Percentiles rank a stretch among this genome's conserved stretches.
phyloP scores from a whole-genome alignment of 768 basidiomycete genomes.

The Leccinum sublutescens region DNA sequence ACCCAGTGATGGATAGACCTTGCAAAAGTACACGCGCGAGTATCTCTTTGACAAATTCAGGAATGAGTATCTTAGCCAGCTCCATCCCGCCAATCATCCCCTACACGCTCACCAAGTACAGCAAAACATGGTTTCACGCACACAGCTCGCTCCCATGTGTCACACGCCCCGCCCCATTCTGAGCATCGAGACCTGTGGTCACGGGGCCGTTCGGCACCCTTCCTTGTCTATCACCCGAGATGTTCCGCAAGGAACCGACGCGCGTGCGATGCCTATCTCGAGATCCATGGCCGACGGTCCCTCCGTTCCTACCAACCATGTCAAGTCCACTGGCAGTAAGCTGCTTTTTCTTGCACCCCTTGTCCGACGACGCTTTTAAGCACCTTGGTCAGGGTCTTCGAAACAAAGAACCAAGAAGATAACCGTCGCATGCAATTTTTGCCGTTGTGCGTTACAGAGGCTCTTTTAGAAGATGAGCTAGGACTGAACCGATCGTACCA shows the following conservation, averaged over 20 bases:
- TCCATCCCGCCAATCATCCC: conserved; percentile 45
- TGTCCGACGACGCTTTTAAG: conserved; percentile 13
- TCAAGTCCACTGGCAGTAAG: conserved; percentile 39
- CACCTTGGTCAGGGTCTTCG: conserved; percentile 44
- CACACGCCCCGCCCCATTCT: conserved; percentile 55
- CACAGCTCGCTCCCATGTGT: conserved; percentile 26
- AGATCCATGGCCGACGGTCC: conserved; percentile 40
- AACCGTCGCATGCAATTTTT: conserved; percentile 88
- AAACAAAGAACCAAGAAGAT: conserved; percentile 82
- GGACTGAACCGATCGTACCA: conserved; percentile 21
- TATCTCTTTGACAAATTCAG: conserved; percentile 81
- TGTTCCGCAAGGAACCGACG: conserved; percentile 43
- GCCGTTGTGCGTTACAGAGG: conserved; percentile 64
- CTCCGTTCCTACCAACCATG: conserved; percentile 27
- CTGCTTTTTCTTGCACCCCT: conserved; percentile 8
- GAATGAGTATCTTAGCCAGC: conserved; percentile 53
- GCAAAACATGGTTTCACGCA: conserved; percentile 35
- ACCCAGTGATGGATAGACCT: conserved; percentile 49
- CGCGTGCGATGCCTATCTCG: conserved; percentile 41
- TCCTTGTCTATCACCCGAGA: conserved; percentile 48
- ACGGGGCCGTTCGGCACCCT: conserved; percentile 44
- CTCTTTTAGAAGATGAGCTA: conserved; percentile 10
- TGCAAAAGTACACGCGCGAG: conserved; percentile 82
- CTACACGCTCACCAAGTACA: conserved; percentile 45
- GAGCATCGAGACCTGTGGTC: conserved; percentile 58